phyloP scores from a whole-genome alignment of 805 yeast species.

The Scheffersomyces coipomensis region DNA sequence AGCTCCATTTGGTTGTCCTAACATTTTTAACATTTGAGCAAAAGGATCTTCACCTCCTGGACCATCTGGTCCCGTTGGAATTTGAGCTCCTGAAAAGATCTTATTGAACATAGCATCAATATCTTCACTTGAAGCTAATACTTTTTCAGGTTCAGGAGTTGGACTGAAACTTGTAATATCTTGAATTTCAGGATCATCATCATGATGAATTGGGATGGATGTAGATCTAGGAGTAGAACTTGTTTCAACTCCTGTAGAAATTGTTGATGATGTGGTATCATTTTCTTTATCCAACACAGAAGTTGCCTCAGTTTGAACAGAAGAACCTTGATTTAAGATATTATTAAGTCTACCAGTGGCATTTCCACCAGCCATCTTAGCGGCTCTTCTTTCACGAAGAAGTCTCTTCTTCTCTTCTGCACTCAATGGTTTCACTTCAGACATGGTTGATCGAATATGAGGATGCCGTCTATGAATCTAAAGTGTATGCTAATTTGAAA shows the following conservation, averaged over 20 bases:
- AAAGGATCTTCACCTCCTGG: constrained; percentile 22
- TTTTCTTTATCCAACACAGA: constrained; percentile 32
- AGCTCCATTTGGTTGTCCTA: constrained; percentile 7
- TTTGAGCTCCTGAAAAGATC: constrained; percentile 23
- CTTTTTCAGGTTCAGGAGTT: neutral
- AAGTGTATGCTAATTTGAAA: too few relatives aligned
- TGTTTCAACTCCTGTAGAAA: constrained; percentile 1
- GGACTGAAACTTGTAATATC: constrained; percentile 25
- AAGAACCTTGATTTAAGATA: constrained; percentile 38
- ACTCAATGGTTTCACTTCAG: constrained; percentile 16
- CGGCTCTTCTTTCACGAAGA: constrained; percentile 63
- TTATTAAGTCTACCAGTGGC: constrained; percentile 53
- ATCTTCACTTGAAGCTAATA: constrained; percentile 14
- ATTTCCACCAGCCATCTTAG: constrained; percentile 56
- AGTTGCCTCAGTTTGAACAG: constrained; percentile 30
- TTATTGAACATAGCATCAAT: constrained; percentile 33
- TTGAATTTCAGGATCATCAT: constrained; percentile 40
- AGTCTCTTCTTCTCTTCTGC: constrained; percentile 60
- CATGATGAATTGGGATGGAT: constrained; percentile 13
- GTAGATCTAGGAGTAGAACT: constrained; percentile 1
- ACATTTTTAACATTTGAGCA: constrained; percentile 33
- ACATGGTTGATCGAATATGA: too few relatives aligned
- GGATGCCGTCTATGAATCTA: too few relatives aligned
- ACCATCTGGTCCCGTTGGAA: constrained; percentile 5
- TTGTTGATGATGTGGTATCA: constrained; percentile 3